A percentile compares a stretch with the other conserved stretches of the same genome.
Evolutionary conservation across 2,329 filamentous ascomycete species (phyloP).

Genomic region (Pseudogymnoascus sp.): DNA sequence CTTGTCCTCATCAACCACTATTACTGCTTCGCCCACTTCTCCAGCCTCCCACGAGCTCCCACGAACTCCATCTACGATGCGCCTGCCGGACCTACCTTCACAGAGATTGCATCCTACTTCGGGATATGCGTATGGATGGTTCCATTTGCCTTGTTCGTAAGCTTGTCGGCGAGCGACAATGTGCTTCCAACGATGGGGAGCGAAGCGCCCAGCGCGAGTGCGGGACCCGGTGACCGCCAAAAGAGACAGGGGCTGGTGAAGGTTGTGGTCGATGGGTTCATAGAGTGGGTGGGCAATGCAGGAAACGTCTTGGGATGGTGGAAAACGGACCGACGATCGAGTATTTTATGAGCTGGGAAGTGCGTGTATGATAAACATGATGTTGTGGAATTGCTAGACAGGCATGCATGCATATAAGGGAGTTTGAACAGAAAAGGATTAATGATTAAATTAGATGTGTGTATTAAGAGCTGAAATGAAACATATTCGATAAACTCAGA

Average conservation of each 20-base stretch:
- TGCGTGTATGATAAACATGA: slow-evolving; percentile 1
- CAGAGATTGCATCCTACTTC: slow-evolving; percentile 92
- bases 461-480: background rate
- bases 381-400: background rate
- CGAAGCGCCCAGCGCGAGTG: slow-evolving; percentile 41
- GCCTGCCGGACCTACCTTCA: slow-evolving; percentile 62
- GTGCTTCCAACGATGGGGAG: slow-evolving; percentile 87
- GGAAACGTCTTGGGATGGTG: slow-evolving; percentile 24
- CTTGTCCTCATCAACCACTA: slow-evolving; percentile 88
- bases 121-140: slow-evolving; percentile 95
- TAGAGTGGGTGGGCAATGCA: slow-evolving; percentile 40
- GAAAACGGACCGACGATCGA: slow-evolving; percentile 21
- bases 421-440: background rate
- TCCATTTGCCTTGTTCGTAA: slow-evolving; percentile 91
- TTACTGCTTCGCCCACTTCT: slow-evolving; percentile 93
- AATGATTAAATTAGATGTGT: background rate
- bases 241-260: slow-evolving; percentile 60
- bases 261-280: slow-evolving; percentile 51
- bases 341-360: slow-evolving; percentile 18
- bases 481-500: background rate
- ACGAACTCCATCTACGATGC: slow-evolving; percentile 54
- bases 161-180: slow-evolving; percentile 87
- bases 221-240: slow-evolving; percentile 29
- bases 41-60: slow-evolving; percentile 50
- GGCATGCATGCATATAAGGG: background rate